phyloP scores from a whole-genome alignment of 1,284 basidiomycete species.

The Trichosporon coremiiforme region DNA sequence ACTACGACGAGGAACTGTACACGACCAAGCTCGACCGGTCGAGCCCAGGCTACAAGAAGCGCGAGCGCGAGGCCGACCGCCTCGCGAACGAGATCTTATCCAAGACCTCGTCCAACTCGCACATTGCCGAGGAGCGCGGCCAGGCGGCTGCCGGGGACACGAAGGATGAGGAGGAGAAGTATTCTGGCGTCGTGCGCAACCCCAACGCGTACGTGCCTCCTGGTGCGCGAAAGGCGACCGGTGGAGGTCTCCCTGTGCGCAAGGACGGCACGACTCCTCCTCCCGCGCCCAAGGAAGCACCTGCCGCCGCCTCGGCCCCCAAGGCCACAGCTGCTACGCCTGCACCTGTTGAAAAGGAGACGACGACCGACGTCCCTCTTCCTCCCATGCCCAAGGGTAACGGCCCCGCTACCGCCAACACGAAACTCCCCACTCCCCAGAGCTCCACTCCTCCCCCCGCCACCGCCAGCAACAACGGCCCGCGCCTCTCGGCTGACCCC shows the following conservation, averaged over 20 bases:
- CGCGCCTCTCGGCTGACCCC: constrained; percentile 33
- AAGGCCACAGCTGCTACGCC: constrained; percentile 31
- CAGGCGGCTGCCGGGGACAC: constrained; percentile 66
- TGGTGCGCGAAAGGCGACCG: constrained; percentile 65
- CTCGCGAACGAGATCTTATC: constrained; percentile 89
- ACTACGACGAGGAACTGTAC: constrained; percentile 92
- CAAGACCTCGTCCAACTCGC: constrained; percentile 70
- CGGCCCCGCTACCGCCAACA: constrained; percentile 33
- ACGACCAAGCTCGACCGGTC: constrained; percentile 90
- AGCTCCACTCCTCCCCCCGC: constrained; percentile 21
- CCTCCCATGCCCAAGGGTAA: constrained; percentile 26
- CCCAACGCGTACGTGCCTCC: constrained; percentile 92
- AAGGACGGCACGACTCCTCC: constrained; percentile 21
- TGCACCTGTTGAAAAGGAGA: constrained; percentile 25
- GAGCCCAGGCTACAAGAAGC: constrained; percentile 75
- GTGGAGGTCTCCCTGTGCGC: constrained; percentile 23
- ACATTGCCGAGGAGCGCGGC: constrained; percentile 88
- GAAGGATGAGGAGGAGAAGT: constrained; percentile 94
- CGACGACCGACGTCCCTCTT: constrained; percentile 12
- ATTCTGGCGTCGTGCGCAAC: constrained; percentile 85
- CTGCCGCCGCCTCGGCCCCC: constrained; percentile 17
- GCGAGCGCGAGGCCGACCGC: constrained; percentile 81
- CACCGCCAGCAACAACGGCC: constrained; percentile 14
- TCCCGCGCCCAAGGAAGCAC: constrained; percentile 18
- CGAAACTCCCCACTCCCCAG: constrained; percentile 7